Base-by-base conservation (phyloP, 2,329 filamentous ascomycete species). In the Ascomycota sp. region DNA sequence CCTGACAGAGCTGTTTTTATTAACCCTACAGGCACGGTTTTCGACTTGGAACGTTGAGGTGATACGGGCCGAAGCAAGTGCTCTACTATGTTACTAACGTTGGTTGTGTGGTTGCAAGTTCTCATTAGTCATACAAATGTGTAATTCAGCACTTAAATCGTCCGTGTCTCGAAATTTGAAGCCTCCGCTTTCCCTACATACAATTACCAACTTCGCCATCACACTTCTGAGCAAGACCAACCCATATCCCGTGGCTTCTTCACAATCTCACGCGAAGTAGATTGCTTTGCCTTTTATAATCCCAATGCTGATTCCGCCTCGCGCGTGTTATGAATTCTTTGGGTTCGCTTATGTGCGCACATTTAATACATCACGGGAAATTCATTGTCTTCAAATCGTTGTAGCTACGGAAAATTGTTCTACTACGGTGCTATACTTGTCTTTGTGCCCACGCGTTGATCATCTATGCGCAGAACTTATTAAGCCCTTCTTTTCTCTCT, bases 301-400 rank as follows among this genome's bases (percentile, higher is more conserved):
- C 63, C 60, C 55, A 52, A 53, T 50, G 51, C 55, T 52, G 55
- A 53, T 59, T 56, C 47, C 35, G 45, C 30, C 44, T 44, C 43
- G 20, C 20, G 40, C 43, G 17, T 41, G 42, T 40, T 37, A 51
- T 53, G 59, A 56, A 59, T 56, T 56, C 54, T 49, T 52, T 55
- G 57, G 65, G 63, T 70, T 70, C 65, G 65, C 65, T 55, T 70
- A 63, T 65, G 64, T 51, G 65, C 64, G 57, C 48, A 69, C 63
- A 70, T 63, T 8, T 15, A 28, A 12, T 7, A 10, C 22, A 30
- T 10, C 20, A 15, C 21, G 23, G 12, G 25, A 25, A 12, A 11
- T 28, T 21, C 20, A 7, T 9, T 12, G 10, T 7, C 7, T 23
- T 22, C 11, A 20, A 7, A 17, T 12, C 8, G 9, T 11, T 22